Evolutionary conservation across 306 rosid genomes (phyloP), one percentile per base, ranked within the genome.

Genomic region (Prunus mume): DNA sequence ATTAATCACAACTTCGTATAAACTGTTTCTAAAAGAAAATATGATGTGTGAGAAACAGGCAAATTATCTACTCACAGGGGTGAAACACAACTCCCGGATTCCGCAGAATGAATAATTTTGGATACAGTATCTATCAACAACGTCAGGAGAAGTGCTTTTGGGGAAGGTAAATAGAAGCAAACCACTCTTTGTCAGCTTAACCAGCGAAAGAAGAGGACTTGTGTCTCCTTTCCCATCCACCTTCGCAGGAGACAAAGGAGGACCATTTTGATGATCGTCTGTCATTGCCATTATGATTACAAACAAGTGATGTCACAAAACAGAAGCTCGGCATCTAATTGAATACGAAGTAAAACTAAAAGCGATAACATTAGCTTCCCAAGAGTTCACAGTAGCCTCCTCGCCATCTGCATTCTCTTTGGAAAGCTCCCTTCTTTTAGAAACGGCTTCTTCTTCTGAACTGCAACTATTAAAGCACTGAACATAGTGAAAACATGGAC

Each of bases 181-280:
- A 25, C 98, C 97, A 80, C 88, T 94, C 85, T 86, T 88, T 2
- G 88, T 92, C 76, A 94, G 85, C 87, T 94, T 94, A 82, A 92
- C 98, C 66, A 94, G 86, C 50, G 96, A 92, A 82, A 94, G 89
- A 79, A 57, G 85, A 61, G 81, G 78, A 54, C 75, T 80, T 28
- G 68, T 81, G 38, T 79, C 84, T 68, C 34, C 79, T 43, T 34
- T 65, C 34, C 76, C 67, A 43, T 81, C 93, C 32, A 78, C 79
- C 68, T 56, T 80, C 22, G 49, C 71, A 72, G 87, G 22, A 68
- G 78, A 80, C 57, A 15, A 19, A 51, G 76, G 56, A 72, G 62
- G 81, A 30, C 50, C 87, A 32, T 69, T 56, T 6, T 20, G 52
- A 83, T 6, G 43, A 80, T 86, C 51, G 83, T 80, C 92, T 86